phyloP scores from a whole-genome alignment of 257 asterid species.

The Solanum virginianum region DNA sequence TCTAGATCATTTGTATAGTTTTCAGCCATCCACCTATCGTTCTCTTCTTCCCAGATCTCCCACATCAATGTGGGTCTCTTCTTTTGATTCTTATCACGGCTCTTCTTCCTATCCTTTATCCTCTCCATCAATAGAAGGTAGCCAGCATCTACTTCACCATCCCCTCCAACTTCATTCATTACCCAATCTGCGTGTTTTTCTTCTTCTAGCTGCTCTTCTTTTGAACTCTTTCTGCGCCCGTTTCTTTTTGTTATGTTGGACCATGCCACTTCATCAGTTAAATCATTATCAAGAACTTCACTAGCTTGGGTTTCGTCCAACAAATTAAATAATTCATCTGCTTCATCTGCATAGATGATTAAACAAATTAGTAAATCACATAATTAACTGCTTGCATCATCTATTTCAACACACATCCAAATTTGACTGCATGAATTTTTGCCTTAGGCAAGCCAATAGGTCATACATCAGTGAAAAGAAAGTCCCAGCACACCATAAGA shows the following conservation, averaged over 20 bases:
- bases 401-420: background rate
- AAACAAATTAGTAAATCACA: background rate
- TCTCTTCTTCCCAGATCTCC: conserved; percentile 67
- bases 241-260: background rate
- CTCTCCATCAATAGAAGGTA: background rate
- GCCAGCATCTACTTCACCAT: background rate
- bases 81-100: conserved; percentile 26
- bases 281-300: background rate
- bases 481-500: background rate
- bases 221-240: background rate
- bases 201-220: background rate
- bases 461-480: background rate
- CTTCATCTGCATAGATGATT: background rate
- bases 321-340: background rate
- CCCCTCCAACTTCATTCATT: background rate
- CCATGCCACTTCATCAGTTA: background rate
- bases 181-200: background rate
- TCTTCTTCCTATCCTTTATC: conserved; percentile 21
- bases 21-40: conserved; percentile 53
- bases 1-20: conserved; percentile 37
- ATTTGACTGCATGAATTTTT: background rate
- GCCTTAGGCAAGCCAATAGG: background rate
- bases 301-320: background rate
- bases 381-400: background rate
- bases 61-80: conserved; percentile 51